Evolutionary conservation across 2,329 filamentous ascomycete genomes (phyloP).

Genomic region (Tolypocladium tropicale): DNA sequence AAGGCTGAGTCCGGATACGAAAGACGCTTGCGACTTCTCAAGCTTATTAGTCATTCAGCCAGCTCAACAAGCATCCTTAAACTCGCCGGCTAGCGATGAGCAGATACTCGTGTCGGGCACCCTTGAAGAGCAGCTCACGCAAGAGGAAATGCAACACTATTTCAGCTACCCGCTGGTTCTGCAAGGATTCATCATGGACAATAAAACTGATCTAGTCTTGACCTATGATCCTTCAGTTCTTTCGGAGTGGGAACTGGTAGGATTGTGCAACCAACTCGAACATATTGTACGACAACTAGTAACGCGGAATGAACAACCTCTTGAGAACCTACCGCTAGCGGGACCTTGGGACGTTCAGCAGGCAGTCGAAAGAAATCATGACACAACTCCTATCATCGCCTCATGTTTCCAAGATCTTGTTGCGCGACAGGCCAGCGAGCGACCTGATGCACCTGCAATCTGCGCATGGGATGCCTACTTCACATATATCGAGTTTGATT

Average conservation of each 20-base stretch:
- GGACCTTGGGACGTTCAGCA: not conserved
- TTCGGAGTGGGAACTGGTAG: not conserved
- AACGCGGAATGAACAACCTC: not conserved
- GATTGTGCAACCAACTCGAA: not conserved
- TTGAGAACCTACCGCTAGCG: not conserved
- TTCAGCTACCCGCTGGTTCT: slow-evolving; percentile 4
- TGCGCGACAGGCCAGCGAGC: not conserved
- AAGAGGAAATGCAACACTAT: slow-evolving; percentile 1
- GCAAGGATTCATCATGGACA: not conserved
- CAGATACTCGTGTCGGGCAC: not conserved
- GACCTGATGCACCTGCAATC: slow-evolving; percentile 19
- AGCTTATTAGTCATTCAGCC: not conserved
- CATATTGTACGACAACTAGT: not conserved
- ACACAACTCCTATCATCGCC: not conserved
- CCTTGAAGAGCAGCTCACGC: not conserved
- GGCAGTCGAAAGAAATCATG: not conserved
- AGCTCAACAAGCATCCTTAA: not conserved
- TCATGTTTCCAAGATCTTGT: not conserved
- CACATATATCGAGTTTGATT: slow-evolving; percentile 25
- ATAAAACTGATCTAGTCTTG: not conserved
- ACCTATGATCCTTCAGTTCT: not conserved
- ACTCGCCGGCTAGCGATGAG: not conserved
- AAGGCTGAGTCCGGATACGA: not conserved
- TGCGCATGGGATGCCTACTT: slow-evolving; percentile 29
- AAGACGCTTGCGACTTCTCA: not conserved